phyloP scores from a whole-genome alignment of 352 stramenopile species.

The Phytopythium mirpurense region DNA sequence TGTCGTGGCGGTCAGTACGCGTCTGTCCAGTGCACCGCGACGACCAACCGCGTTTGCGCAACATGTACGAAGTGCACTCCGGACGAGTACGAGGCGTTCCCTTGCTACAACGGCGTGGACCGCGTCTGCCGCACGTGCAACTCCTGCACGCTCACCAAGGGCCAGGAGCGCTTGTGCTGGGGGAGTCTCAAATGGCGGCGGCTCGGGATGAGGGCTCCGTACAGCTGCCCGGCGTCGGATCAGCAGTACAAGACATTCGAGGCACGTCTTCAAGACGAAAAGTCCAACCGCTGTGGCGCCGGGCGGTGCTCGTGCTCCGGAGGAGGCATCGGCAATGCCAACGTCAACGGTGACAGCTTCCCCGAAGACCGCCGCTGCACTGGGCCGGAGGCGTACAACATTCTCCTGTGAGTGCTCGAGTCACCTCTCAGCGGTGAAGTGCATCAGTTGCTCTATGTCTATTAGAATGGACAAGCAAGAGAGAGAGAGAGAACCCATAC shows the following conservation, averaged over 20 bases:
- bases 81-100: conserved; percentile 65
- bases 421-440: not conserved
- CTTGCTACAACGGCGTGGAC: conserved; percentile 43
- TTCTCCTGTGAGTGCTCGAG: conserved; percentile 28
- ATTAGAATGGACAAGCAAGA: not conserved
- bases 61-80: conserved; percentile 59
- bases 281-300: conserved; percentile 69
- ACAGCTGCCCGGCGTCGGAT: conserved; percentile 50
- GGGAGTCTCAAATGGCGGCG: conserved; percentile 56
- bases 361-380: conserved; percentile 62
- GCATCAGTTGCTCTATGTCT: not conserved
- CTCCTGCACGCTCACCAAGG: conserved; percentile 57
- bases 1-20: conserved; percentile 49
- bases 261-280: conserved; percentile 46
- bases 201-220: conserved; percentile 56
- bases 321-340: conserved; percentile 66
- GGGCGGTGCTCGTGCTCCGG: conserved; percentile 65
- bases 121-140: conserved; percentile 72
- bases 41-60: conserved; percentile 47
- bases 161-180: conserved; percentile 49
- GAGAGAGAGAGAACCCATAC: too few species aligned
- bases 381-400: conserved; percentile 53
- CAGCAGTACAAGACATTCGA: conserved; percentile 62
- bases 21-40: conserved; percentile 38
- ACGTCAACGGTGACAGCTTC: conserved; percentile 68